These are phyloP conservation scores for Crithidia sp. DNA, from an alignment of 208 protist species.

Conservation along the genomic window DNA sequence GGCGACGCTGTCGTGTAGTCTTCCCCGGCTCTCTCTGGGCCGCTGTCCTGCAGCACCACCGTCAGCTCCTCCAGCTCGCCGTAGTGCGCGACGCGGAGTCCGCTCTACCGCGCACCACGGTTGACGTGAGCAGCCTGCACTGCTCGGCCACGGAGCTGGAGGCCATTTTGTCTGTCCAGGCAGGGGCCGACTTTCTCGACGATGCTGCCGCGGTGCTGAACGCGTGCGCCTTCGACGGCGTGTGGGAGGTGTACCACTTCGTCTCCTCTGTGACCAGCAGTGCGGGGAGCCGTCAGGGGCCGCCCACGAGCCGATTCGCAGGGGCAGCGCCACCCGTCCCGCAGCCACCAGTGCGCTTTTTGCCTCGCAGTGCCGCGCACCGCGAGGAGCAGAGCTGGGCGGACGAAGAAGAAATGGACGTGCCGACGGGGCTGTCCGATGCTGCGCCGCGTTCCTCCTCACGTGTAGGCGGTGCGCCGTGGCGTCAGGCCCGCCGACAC, in stretches of 20 bases:
- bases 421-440: neutral
- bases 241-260: constrained; percentile 29
- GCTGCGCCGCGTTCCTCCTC: neutral
- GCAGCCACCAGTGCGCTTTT: neutral
- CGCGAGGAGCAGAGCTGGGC: neutral
- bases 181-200: too few species aligned
- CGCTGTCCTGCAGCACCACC: constrained; percentile 15
- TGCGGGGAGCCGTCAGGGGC: neutral
- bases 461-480: constrained; percentile 7
- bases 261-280: neutral
- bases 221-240: constrained; percentile 1
- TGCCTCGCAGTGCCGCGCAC: neutral
- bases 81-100: constrained; percentile 13
- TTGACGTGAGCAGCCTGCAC: constrained; percentile 22
- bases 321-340: too few species aligned
- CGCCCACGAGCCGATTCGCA: neutral
- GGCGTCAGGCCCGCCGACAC: constrained; percentile 5
- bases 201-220: neutral
- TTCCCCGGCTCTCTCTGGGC: constrained; percentile 28
- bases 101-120: neutral
- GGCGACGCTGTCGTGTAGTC: constrained; percentile 12
- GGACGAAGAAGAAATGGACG: neutral
- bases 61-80: constrained; percentile 9
- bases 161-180: constrained; percentile 14
- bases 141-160: constrained; percentile 19